These are phyloP conservation scores for Rhytidhysteron rufulum DNA, from an alignment of 2,329 filamentous ascomycete species.

Conservation along the genomic window DNA sequence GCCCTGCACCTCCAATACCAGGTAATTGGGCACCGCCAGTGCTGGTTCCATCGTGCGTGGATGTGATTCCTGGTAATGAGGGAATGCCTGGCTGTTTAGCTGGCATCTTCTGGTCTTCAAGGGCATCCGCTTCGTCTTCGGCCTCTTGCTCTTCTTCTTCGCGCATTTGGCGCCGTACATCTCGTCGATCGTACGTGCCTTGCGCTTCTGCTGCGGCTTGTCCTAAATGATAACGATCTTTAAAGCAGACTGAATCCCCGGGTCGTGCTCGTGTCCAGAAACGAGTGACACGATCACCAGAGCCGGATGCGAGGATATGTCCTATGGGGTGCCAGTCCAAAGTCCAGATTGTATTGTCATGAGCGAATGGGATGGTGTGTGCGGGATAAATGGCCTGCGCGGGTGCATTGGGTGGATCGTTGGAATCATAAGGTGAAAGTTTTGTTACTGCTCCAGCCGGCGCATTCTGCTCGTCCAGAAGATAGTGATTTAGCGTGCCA, in stretches of 20 bases:
- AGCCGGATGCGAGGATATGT: slow-evolving; percentile 91
- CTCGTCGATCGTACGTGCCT: slow-evolving; percentile 86
- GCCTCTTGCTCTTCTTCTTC: slow-evolving; percentile 93
- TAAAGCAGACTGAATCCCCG: slow-evolving; percentile 78
- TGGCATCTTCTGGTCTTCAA: slow-evolving; percentile 86
- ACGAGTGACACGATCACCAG: slow-evolving; percentile 91
- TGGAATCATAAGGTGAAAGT: slow-evolving; percentile 77
- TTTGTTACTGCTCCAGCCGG: slow-evolving; percentile 68
- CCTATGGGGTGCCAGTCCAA: slow-evolving; percentile 97
- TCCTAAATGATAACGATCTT: slow-evolving; percentile 93
- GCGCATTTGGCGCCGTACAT: slow-evolving; percentile 71
- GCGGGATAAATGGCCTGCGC: slow-evolving; percentile 91
- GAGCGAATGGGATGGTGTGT: slow-evolving; percentile 80
- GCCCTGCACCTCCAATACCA: slow-evolving; percentile 44
- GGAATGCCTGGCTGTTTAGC: slow-evolving; percentile 52
- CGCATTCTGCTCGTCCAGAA: slow-evolving; percentile 91
- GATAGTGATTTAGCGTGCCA: slow-evolving; percentile 78
- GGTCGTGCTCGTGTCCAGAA: slow-evolving; percentile 94
- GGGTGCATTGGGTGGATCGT: slow-evolving; percentile 73
- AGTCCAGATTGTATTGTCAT: slow-evolving; percentile 95
- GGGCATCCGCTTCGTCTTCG: slow-evolving; percentile 87
- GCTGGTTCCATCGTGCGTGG: slow-evolving; percentile 41
- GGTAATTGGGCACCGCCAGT: slow-evolving; percentile 41
- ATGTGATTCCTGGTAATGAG: slow-evolving; percentile 28
- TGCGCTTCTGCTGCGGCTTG: slow-evolving; percentile 89